Base-by-base conservation (phyloP, 2,329 filamentous ascomycete genomes). In the Cylindrodendrum hubeiense region DNA sequence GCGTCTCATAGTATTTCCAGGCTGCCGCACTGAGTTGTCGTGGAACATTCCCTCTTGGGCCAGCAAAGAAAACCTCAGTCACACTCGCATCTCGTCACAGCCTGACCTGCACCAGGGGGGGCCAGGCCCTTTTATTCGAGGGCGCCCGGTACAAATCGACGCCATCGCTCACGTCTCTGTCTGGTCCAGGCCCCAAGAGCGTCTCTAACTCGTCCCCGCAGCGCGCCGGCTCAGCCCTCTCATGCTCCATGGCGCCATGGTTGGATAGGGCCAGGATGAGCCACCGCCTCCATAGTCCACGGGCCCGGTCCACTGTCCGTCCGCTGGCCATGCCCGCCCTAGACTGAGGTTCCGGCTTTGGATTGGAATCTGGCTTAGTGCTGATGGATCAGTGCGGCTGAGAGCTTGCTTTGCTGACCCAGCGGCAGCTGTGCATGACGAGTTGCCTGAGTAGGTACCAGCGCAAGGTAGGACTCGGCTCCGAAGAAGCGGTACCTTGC, bases 311-410 rank as follows among this genome's bases (percentile, higher is more conserved):
- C 34, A n/a, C 34, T 5, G 37, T 19, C 33, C 33, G 33, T 34
- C 33, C 15, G 10, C 15, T 9, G 15, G 33, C 33, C 37, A 39
- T 39, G 37, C n/a, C 37, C 37, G 61, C 61, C 61, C 61, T 56
- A 60, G 61, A 60, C 68, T 47, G 43, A 53, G 50, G 63, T 41
- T 39, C 65, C 43, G 67, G 60, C 59, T 21, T 44, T 66, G 61
- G 47, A 52, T 59, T 73, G 60, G 62, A 71, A 71, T 73, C 64
- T 61, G 69, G 62, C 58, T 63, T 72, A 74, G 71, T 71, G 70
- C 72, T 71, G 71, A 74, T 72, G 67, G 62, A 68, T 60, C 54
- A 62, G 68, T 74, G 70, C 72, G 72, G 72, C 72, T 74, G 72
- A 73, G 68, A 67, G 59, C 59, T 65, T 66, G 44, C 50, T 34